These are phyloP conservation scores for Phytophthora colocasiae DNA, from an alignment of 352 stramenopile genomes.

Conservation along the genomic window DNA sequence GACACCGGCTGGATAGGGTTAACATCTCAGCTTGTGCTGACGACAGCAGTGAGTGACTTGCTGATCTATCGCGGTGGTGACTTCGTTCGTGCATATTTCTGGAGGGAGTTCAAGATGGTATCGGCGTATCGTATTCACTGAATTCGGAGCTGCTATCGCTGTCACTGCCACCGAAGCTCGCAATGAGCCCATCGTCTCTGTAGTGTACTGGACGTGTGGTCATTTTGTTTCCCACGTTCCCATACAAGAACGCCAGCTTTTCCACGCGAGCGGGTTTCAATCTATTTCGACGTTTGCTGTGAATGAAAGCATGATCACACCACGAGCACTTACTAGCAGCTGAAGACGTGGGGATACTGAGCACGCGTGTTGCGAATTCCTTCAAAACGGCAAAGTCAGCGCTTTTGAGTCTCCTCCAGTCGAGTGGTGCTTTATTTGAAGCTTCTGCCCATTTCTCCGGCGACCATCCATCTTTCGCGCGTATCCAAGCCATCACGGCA, in stretches of 20 bases:
- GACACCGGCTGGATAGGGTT: too few species aligned
- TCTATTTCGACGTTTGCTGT: slow-evolving; percentile 17
- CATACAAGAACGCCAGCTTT: slow-evolving; percentile 29
- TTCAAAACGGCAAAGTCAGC: neutral
- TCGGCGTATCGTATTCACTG: too few species aligned
- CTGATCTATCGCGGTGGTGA: too few species aligned
- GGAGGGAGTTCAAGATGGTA: too few species aligned
- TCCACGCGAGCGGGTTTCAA: slow-evolving; percentile 12
- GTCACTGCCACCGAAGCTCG: too few species aligned
- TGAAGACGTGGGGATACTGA: slow-evolving; percentile 20
- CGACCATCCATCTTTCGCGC: slow-evolving; percentile 2
- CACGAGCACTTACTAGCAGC: slow-evolving; percentile 26
- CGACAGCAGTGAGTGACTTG: too few species aligned
- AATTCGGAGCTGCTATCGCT: too few species aligned
- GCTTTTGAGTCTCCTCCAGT: slow-evolving; percentile 18
- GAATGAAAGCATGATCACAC: slow-evolving; percentile 24
- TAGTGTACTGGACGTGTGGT: too few species aligned
- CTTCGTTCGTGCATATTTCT: too few species aligned
- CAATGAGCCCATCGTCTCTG: too few species aligned
- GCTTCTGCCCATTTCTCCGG: neutral
- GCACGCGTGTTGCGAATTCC: slow-evolving; percentile 1
- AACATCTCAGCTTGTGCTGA: too few species aligned
- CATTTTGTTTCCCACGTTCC: too few species aligned
- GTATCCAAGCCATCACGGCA: neutral
- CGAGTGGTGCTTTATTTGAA: slow-evolving; percentile 7